Evolutionary conservation across 352 stramenopile species (phyloP).

Genomic region (Phytophthora citricola): DNA sequence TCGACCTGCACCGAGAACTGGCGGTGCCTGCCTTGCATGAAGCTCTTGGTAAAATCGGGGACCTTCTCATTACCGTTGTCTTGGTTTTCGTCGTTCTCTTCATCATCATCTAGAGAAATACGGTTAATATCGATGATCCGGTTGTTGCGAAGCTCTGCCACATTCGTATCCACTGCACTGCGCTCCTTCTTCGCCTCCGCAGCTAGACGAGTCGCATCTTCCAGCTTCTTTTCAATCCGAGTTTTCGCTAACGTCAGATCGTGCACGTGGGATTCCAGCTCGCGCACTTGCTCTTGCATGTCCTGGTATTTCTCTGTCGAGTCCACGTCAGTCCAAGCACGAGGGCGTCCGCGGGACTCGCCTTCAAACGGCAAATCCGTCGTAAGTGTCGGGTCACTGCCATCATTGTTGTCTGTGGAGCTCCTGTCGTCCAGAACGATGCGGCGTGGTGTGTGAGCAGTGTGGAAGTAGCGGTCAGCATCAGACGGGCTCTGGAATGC

Average conservation of each 20-base stretch:
- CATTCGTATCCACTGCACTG: slow-evolving; percentile 46
- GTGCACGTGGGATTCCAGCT: slow-evolving; percentile 71
- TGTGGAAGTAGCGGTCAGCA: slow-evolving; percentile 34
- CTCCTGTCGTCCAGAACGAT: slow-evolving; percentile 19
- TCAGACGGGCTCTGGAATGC: slow-evolving; percentile 42
- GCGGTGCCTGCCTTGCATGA: slow-evolving; percentile 24
- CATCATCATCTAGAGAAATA: slow-evolving; percentile 59
- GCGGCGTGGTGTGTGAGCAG: slow-evolving; percentile 19
- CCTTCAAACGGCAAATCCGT: slow-evolving; percentile 40
- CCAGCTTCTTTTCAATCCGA: slow-evolving; percentile 62
- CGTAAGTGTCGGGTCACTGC: slow-evolving; percentile 23
- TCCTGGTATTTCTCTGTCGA: slow-evolving; percentile 55
- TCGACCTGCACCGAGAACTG: slow-evolving; percentile 38
- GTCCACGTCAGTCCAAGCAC: slow-evolving; percentile 72
- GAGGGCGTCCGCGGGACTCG: slow-evolving; percentile 49
- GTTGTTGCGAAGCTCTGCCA: slow-evolving; percentile 57
- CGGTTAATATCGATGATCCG: slow-evolving; percentile 76
- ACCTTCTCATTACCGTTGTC: slow-evolving; percentile 34
- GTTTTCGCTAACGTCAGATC: slow-evolving; percentile 67
- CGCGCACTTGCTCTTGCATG: slow-evolving; percentile 75
- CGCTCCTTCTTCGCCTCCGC: slow-evolving; percentile 45
- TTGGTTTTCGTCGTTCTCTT: slow-evolving; percentile 46
- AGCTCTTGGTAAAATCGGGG: slow-evolving; percentile 27
- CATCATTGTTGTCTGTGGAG: slow-evolving; percentile 23
- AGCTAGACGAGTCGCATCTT: slow-evolving; percentile 32